Conservation (phyloP, 257 asterid genomes). For the Nicotiana tabacum region DNA sequence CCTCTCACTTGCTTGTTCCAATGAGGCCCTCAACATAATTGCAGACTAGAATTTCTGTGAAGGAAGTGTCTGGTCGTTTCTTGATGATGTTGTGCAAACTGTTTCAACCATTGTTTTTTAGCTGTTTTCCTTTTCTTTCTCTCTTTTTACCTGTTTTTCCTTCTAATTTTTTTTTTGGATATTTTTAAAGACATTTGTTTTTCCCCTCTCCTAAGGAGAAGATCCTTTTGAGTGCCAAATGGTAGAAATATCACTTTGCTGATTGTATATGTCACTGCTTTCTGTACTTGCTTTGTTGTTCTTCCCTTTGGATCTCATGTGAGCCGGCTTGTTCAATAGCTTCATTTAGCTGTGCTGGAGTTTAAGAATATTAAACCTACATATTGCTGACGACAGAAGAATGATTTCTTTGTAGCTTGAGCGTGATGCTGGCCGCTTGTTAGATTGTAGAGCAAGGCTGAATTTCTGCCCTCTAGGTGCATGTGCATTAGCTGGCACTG, state of each 20-base stretch:
- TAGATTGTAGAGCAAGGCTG: constrained; percentile 74
- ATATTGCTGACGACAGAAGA: constrained; percentile 15
- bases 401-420: constrained; percentile 61
- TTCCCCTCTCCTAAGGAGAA: not conserved
- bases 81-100: not conserved
- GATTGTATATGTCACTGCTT: not conserved
- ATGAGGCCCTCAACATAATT: not conserved
- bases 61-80: not conserved
- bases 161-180: not conserved
- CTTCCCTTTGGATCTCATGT: not conserved
- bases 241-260: not conserved
- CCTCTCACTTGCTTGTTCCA: not conserved
- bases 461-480: constrained; percentile 95
- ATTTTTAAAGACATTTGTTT: not conserved
- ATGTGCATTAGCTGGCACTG: constrained; percentile 98
- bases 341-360: not conserved
- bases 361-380: not conserved
- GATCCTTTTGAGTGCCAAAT: not conserved
- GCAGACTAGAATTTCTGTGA: not conserved
- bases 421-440: constrained; percentile 85
- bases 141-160: not conserved
- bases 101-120: not conserved
- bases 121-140: not conserved
- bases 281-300: not conserved
- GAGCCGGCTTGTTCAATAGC: not conserved